These are phyloP conservation scores for Melampsora larici-populina DNA, from an alignment of 1,284 basidiomycete genomes.

Conservation along the genomic window DNA sequence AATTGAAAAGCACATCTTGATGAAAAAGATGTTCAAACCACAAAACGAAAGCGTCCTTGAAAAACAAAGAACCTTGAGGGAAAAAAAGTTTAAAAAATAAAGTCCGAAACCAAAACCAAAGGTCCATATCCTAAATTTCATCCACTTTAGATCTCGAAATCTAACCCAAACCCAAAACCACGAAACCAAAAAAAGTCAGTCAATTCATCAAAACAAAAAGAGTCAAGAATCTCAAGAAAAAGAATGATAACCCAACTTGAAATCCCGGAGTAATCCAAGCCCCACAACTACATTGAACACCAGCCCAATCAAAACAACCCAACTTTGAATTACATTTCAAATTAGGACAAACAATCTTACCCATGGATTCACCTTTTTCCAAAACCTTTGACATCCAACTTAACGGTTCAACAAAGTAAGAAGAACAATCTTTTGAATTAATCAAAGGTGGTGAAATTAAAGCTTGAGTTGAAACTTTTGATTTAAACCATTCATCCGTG, in stretches of 20 bases:
- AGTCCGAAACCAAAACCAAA: no score
- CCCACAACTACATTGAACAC: constrained; percentile 83
- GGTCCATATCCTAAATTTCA: no score
- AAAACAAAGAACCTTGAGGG: no score
- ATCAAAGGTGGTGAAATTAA: neutral
- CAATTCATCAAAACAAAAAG: no score
- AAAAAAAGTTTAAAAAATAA: no score
- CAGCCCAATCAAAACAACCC: constrained; percentile 96
- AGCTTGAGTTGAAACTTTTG: neutral
- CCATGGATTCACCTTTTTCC: constrained; percentile 68
- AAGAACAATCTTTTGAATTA: constrained; percentile 7
- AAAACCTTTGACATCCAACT: constrained; percentile 90
- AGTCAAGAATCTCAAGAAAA: no score
- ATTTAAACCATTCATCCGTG: neutral
- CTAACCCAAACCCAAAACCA: neutral
- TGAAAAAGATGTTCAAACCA: no score
- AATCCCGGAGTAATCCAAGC: constrained; percentile 77
- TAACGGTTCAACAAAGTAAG: constrained; percentile 60
- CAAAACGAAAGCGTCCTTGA: no score
- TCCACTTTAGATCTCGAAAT: constrained; percentile 41
- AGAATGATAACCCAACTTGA: constrained; percentile 54
- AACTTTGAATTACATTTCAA: constrained; percentile 82
- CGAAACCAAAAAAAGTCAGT: neutral
- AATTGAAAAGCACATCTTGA: no score
- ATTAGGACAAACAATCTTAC: constrained; percentile 88